A percentile compares a stretch with the other conserved stretches of the same genome.
phyloP scores from a whole-genome alignment of 176 grass and related monocot genomes.

The Carex parvula region DNA sequence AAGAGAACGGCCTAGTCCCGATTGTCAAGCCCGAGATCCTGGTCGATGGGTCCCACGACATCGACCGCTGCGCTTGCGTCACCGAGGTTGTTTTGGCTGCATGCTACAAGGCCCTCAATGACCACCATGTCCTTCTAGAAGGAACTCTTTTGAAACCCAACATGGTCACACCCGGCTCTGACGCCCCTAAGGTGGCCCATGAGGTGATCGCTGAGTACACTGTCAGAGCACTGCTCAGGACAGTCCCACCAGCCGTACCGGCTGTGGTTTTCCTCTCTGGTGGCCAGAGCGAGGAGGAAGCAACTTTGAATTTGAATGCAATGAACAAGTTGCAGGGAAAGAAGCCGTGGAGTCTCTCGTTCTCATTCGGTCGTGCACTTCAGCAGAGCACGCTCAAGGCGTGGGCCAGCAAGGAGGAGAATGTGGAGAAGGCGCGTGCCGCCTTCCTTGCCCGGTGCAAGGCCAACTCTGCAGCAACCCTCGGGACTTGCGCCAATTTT shows the following conservation, averaged over 20 bases:
- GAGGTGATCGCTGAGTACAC: conserved; percentile 24
- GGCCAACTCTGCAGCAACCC: conserved; percentile 61
- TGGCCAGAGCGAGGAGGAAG: conserved; percentile 43
- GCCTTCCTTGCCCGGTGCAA: conserved; percentile 58
- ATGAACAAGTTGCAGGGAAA: too few species aligned
- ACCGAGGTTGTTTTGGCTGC: conserved; percentile 67
- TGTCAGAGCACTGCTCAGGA: conserved; percentile 48
- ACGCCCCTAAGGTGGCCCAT: too few species aligned
- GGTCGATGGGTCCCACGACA: conserved; percentile 49
- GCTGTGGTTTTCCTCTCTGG: conserved; percentile 67
- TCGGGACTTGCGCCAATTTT: too few species aligned
- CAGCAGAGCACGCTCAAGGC: conserved; percentile 87
- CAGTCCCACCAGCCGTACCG: conserved; percentile 62
- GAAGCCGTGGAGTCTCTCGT: conserved; percentile 75
- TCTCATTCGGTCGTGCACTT: conserved; percentile 66
- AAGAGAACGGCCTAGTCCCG: conserved; percentile 20
- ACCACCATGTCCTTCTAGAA: conserved; percentile 69
- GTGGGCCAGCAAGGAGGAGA: conserved; percentile 54
- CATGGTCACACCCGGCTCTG: conserved; percentile 50
- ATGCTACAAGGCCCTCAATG: conserved; percentile 58
- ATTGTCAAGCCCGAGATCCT: conserved; percentile 27
- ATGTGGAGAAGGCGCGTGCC: conserved; percentile 57
- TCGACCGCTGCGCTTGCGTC: conserved; percentile 56
- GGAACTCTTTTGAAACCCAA: conserved; percentile 76
- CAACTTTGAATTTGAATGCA: too few species aligned